Base-by-base conservation (phyloP, 441 rosid genomes). In the Biscutella laevigata region DNA sequence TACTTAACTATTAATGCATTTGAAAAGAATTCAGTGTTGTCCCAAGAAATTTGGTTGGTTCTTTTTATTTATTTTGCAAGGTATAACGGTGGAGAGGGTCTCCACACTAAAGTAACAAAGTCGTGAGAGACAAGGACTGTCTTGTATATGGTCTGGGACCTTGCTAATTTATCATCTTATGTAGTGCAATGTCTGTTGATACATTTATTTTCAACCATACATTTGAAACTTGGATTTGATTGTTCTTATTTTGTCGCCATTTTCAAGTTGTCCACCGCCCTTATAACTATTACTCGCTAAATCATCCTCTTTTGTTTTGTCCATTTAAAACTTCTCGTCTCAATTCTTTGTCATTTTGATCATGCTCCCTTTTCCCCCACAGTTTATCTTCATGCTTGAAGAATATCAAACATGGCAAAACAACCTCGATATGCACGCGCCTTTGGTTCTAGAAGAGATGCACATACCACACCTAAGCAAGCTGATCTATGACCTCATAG, bases 371-470 rank as follows among this genome's bases (percentile, higher is more conserved):
- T 13, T 10, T 7, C 2, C 10, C 1, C 57, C 43, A 38, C 79
- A 88, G 96, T 91, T 91, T 65, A 82, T 88, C 13, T 64, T 76
- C 58, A 68, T 76, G 71, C 81, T 91, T 8, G 95, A 81, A 73
- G 86, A 79, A 57, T 84, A 85, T 88, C 20, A 70, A 57, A 16
- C 74, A 83, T 47, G 71, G 57, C 7, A 81, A 85, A 29, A 64
- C 62, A 88, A 73, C 68, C 76, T 88, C 33, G 83, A 91, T 78
- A 85, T 88, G 98, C 95, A 85, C 70, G 94, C 94, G 13, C 98
- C 95, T 53, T 88, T 81, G 1, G 91, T 91, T 61, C 77, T 91
- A 64, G 96, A 88, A 69, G 94, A 88, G 73, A 76, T 85, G 90
- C 76, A 84, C 50, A 68, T 95, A 46, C 74, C 84, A 35, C 88